phyloP scores from a whole-genome alignment of 192 early-diverging fungal genomes.

The Coemansia sp. region DNA sequence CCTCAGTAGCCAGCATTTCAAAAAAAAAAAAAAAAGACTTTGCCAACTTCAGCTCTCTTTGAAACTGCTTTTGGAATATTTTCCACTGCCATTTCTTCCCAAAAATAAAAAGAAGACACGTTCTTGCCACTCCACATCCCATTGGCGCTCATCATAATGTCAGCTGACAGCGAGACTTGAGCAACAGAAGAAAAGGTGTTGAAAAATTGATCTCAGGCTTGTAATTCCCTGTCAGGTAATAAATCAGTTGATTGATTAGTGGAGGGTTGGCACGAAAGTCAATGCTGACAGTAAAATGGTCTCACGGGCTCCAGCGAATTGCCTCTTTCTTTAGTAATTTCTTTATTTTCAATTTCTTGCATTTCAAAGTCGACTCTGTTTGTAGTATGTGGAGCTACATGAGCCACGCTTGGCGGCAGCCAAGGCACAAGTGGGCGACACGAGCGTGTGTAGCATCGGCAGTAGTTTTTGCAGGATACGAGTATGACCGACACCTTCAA shows the following conservation, averaged over 20 bases:
- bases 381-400: neutral
- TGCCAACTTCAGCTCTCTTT: too few species aligned
- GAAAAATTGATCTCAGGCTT: neutral
- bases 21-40: too few species aligned
- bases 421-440: neutral
- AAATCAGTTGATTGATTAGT: neutral
- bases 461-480: conserved; percentile 21
- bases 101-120: neutral
- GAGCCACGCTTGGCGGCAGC: neutral
- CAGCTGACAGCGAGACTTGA: neutral
- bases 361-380: neutral
- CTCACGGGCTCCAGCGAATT: neutral
- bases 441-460: conserved; percentile 14
- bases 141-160: neutral
- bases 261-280: neutral
- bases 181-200: neutral
- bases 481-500: conserved; percentile 45
- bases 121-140: neutral
- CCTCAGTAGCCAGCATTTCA: too few species aligned
- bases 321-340: neutral
- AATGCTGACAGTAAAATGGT: neutral
- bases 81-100: neutral
- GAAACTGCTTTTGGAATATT: neutral
- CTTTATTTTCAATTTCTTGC: neutral
- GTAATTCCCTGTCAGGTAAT: neutral